Percentiles rank a stretch among this genome's conserved stretches.
Evolutionary conservation across 139 green algal genomes (phyloP).

Genomic region (Parachlorella kessleri): DNA sequence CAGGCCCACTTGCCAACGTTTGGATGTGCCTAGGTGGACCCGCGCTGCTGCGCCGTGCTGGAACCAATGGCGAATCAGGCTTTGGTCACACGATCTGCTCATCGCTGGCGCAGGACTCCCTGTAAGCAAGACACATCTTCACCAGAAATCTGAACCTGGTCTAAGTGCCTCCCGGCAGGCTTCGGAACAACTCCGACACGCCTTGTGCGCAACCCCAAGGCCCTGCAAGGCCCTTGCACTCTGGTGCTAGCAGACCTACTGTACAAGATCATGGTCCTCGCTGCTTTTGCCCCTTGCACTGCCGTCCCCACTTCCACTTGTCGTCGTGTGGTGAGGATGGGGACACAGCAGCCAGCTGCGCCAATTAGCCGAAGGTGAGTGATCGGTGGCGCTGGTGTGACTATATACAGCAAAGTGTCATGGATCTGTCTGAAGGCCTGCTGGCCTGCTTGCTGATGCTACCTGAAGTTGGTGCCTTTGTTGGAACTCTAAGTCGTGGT

Average conservation of each 20-base stretch:
- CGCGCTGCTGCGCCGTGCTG: no score
- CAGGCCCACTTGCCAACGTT: no score
- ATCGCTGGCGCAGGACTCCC: no score
- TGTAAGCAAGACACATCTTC: no score
- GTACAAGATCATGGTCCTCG: neutral
- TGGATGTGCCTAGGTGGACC: no score
- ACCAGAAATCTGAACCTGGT: neutral
- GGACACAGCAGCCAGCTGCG: neutral
- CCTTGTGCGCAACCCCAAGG: no score
- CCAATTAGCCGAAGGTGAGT: conserved; percentile 6
- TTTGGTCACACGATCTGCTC: no score
- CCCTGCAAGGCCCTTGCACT: neutral
- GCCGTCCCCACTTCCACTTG: neutral
- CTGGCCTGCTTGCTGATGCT: neutral
- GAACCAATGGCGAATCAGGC: no score
- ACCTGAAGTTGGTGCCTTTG: no score
- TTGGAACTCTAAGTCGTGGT: neutral
- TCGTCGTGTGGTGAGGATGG: neutral
- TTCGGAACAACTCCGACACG: no score
- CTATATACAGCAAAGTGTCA: neutral
- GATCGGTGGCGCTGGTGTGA: neutral
- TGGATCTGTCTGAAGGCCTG: neutral
- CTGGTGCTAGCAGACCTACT: neutral
- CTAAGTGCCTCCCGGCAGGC: no score
- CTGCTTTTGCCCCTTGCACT: neutral